phyloP scores from a whole-genome alignment of 495 filamentous ascomycete species.

The Penicillium parvum region DNA sequence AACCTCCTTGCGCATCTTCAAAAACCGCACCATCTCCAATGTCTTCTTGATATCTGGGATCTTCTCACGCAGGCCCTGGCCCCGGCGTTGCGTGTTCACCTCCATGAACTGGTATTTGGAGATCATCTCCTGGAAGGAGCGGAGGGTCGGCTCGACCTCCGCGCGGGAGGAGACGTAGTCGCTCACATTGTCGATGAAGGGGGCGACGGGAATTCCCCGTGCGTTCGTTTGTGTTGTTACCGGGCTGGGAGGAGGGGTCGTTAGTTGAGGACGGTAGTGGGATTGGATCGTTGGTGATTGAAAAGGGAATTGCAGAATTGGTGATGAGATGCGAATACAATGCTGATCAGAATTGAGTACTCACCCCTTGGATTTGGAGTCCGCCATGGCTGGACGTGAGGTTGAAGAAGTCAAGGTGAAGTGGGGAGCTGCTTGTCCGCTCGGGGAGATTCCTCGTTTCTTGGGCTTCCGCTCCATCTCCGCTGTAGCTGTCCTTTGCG shows the following conservation, averaged over 20 bases:
- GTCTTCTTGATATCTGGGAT: slow-evolving; percentile 97
- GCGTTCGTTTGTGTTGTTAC: slow-evolving; percentile 63
- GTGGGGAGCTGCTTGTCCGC: slow-evolving; percentile 23
- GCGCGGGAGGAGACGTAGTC: slow-evolving; percentile 85
- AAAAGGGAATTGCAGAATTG: not conserved
- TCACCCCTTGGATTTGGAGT: slow-evolving; percentile 24
- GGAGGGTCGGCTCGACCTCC: slow-evolving; percentile 85
- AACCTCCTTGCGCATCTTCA: slow-evolving; percentile 51
- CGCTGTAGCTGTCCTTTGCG: slow-evolving; percentile 8
- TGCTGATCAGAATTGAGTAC: slow-evolving; percentile 3
- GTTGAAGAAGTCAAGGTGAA: slow-evolving; percentile 19
- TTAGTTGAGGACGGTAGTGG: slow-evolving; percentile 8
- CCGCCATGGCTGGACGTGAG: slow-evolving; percentile 19
- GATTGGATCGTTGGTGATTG: too few relatives aligned
- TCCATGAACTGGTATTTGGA: slow-evolving; percentile 99
- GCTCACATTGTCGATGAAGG: slow-evolving; percentile 94
- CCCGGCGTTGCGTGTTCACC: slow-evolving; percentile 78
- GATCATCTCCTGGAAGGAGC: slow-evolving; percentile 98
- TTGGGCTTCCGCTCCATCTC: slow-evolving; percentile 14
- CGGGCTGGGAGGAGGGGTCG: slow-evolving; percentile 21
- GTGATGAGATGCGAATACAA: slow-evolving; percentile 1
- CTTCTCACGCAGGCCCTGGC: slow-evolving; percentile 84
- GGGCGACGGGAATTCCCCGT: slow-evolving; percentile 88
- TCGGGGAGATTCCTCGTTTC: slow-evolving; percentile 8
- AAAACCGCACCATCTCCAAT: slow-evolving; percentile 84